Base-by-base conservation (phyloP, 352 stramenopile species). In the Phytophthora constricta region DNA sequence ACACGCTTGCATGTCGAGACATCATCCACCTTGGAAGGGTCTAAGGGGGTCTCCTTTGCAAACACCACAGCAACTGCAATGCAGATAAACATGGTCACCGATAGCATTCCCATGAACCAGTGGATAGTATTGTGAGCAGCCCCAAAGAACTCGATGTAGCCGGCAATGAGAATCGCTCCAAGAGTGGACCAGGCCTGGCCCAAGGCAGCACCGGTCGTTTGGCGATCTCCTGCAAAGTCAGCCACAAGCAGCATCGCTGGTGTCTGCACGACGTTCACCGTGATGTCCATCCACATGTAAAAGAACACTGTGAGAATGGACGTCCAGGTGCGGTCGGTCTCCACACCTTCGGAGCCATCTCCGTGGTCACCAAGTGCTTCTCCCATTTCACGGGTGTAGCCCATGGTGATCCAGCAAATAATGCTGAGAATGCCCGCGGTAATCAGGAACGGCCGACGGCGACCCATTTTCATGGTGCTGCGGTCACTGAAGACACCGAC, bases 271-370 rank as follows among this genome's bases (percentile, higher is more conserved):
- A 90, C 52, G 60, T 89, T 90, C 43, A 87, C 75, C 1, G 77
- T 86, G 31, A 90, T 72, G 48, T 90, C 79, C 79, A 89, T 90
- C 77, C 82, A 90, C 10, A 77, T 62, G 70, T 90, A 89, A 63
- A 85, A 87, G 43, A 87, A 60, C 17, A 88, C 68, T 7, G 73
- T 87, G 42, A 89, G 62, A 17, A 84, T 46, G 1, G 77, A 72
- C 0, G 82, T 90, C 72, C 71, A 89, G 4, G 64, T 68, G 26
- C 74, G 79, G 28, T 79, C 65, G 8, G 50, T 77, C 27, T 56
- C 20, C 9, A 59, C 50, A 9, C 68, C 74, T 2, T 65, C 65
- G 16, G 58, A 50, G 13, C 69, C 72, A 20, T 65, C 50, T 2
- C 70, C 69, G n/a, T 74, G 65, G 51, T 90, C 82, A 3, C 82